Evolutionary conservation across 106 monocot species (phyloP).

Genomic region (Phalaenopsis equestris): DNA sequence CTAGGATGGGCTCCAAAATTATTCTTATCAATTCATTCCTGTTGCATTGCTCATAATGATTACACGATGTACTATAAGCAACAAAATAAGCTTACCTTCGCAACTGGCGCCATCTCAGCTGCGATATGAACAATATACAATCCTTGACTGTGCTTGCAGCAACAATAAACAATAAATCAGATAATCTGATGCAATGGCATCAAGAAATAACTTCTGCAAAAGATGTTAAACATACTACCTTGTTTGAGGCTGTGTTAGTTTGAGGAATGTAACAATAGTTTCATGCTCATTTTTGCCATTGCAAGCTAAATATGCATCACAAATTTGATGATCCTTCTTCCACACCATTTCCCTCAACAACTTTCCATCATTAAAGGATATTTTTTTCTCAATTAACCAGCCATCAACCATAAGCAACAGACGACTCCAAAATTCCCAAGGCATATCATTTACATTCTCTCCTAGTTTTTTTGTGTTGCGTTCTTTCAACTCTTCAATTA

Average conservation of each 20-base stretch:
- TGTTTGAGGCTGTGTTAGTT: slow-evolving; percentile 30
- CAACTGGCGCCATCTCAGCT: slow-evolving; percentile 97
- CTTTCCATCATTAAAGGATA: slow-evolving; percentile 53
- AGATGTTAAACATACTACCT: slow-evolving; percentile 32
- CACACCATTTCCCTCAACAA: slow-evolving; percentile 68
- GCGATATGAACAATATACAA: slow-evolving; percentile 86
- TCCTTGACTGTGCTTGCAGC: slow-evolving; percentile 34
- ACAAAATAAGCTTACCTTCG: slow-evolving; percentile 50
- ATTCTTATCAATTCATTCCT: not conserved
- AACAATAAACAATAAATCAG: not conserved
- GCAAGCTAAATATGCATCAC: slow-evolving; percentile 61
- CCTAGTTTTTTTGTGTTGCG: slow-evolving; percentile 24
- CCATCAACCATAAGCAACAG: slow-evolving; percentile 65
- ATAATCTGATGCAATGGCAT: not conserved
- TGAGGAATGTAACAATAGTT: slow-evolving; percentile 48
- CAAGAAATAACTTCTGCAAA: not conserved
- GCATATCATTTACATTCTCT: slow-evolving; percentile 39
- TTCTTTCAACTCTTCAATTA: slow-evolving; percentile 48
- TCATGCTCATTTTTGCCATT: slow-evolving; percentile 51
- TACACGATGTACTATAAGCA: not conserved
- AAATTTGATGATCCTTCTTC: slow-evolving; percentile 60
- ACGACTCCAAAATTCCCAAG: slow-evolving; percentile 75
- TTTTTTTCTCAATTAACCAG: slow-evolving; percentile 91
- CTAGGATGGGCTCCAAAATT: not conserved
- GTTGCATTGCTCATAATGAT: not conserved